Base-by-base conservation (phyloP, 164 flowering plant species). In the Aristolochia californica region DNA sequence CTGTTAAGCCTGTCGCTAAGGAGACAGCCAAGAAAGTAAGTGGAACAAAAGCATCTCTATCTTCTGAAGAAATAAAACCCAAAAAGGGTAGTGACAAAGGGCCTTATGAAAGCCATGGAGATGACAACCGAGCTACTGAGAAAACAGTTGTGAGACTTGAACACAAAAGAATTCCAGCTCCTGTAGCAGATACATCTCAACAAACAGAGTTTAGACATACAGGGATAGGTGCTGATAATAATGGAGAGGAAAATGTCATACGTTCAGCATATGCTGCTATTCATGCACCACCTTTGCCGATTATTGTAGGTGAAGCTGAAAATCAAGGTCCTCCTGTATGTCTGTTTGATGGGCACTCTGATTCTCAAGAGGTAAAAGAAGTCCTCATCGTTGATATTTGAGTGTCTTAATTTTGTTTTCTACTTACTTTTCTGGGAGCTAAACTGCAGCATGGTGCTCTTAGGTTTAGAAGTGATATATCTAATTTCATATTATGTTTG, bases 111-210 rank as follows among this genome's bases (percentile, higher is more conserved):
- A 60, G 40, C 67, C 72, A 75, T 61, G 74, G 38, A 48, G 82
- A 87, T 77, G 89, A 76, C 45, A 79, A 74, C 63, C 64, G 74
- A 45, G 74, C 84, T 15, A 63, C 85, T 70, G 97, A 93, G 66
- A 89, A 93, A 70, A 81, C 73, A 53, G 85, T 87, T 62, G 81
- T 88, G 68, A 74, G 77, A 69, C 85, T 81, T 2, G 99, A 85
- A 72, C 54, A 64, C 63, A 82, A 80, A 69, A 84, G 69, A 66
- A 70, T 76, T 14, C 60, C 76, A 5, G 28, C 58, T 68, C 70
- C 78, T 22, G 28, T 48, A 45, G 49, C 51, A 20, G 72, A 63
- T 23, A 58, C 64, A 51, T 66, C 74, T n/a, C 74, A 63, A 56
- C 78, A 66, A 62, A 75, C 55, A 56, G 22, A 28, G 17, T 67